Base-by-base conservation (phyloP, 306 rosid genomes). In the Gleditsia sinensis region DNA sequence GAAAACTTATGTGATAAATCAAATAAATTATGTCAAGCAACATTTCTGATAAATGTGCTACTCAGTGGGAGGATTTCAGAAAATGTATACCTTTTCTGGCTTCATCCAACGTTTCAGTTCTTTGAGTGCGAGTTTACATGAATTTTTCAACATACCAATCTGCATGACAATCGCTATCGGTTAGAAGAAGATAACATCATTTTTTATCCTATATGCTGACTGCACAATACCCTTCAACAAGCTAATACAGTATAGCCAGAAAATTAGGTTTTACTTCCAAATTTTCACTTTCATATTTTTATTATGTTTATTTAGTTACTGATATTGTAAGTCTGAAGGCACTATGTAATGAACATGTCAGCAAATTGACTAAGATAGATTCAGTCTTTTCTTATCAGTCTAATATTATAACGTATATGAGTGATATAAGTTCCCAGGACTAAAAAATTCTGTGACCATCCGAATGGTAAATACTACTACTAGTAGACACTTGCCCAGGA, bases 81-180 rank as follows among this genome's bases (percentile, higher is more conserved):
- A 0, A 80, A 68, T 57, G 59, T 21, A 55, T 79, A 92, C 99
- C 96, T 88, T 95, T 68, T 95, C 97, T 19, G 99, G 83, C 57
- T 25, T 33, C 92, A 95, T 88, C 99, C 99, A 95, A 11, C 57
- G 71, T 69, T 82, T 87, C 68, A 95, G 77, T 74, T 83, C 78
- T 72, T 87, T 92, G 45, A 95, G 77, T 19, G 93, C 80, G 24
- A 46, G 24, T 65, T 74, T 83, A 65, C 93, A 90, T 9, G 99
- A 76, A 75, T 46, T 81, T 78, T 86, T 95, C 58, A 92, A 48
- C 92, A 92, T 78, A 46, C 83, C 80, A 82, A 92, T 69, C 99
- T 95, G 89, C 84, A 77, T 36, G 68, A 50, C 56, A 83, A 79
- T 37, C 65, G 43, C 61, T 65, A 64, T 11, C 8, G 30, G 76